Percentiles rank a stretch among this genome's conserved stretches.
phyloP scores from a whole-genome alignment of 352 stramenopile species.

The Phytophthora pistaciae region DNA sequence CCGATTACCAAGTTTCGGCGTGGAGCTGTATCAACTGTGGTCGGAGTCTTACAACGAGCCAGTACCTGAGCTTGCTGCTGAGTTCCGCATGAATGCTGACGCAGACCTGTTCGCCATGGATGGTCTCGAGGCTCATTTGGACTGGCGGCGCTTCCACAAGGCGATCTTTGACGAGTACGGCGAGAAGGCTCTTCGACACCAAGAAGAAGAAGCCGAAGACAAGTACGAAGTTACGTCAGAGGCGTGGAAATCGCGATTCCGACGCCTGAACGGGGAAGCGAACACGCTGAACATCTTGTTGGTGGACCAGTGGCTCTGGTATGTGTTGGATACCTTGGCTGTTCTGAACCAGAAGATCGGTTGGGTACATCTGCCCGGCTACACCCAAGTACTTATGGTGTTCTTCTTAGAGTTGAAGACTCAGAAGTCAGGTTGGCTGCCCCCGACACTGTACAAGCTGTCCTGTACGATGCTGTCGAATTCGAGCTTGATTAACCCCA shows the following conservation, averaged over 20 bases:
- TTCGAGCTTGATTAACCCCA: constrained; percentile 88
- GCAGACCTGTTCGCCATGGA: constrained; percentile 91
- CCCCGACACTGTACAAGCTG: constrained; percentile 88
- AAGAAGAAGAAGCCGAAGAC: constrained; percentile 91
- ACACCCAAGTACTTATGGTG: constrained; percentile 89
- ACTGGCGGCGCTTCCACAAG: constrained; percentile 92
- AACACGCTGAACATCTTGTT: constrained; percentile 91
- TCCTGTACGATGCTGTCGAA: constrained; percentile 93
- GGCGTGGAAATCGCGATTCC: constrained; percentile 86
- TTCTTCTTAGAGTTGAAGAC: constrained; percentile 92
- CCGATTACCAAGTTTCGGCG: constrained; percentile 85
- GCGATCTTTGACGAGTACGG: constrained; percentile 88
- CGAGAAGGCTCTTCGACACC: constrained; percentile 85
- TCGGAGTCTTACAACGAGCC: constrained; percentile 86
- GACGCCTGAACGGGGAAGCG: constrained; percentile 77
- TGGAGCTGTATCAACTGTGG: constrained; percentile 90
- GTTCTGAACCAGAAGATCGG: constrained; percentile 92
- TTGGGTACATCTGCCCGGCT: constrained; percentile 86
- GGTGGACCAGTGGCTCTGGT: constrained; percentile 91
- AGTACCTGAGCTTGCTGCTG: constrained; percentile 76
- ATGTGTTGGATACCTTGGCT: constrained; percentile 89
- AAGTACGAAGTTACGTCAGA: constrained; percentile 91
- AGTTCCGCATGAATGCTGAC: constrained; percentile 86
- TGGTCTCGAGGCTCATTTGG: constrained; percentile 85
- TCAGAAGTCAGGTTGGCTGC: constrained; percentile 89